Percentiles rank a stretch among this genome's conserved stretches.
These are phyloP conservation scores for Leccinum subgranulosum DNA, from an alignment of 768 basidiomycete genomes.

Conservation along the genomic window DNA sequence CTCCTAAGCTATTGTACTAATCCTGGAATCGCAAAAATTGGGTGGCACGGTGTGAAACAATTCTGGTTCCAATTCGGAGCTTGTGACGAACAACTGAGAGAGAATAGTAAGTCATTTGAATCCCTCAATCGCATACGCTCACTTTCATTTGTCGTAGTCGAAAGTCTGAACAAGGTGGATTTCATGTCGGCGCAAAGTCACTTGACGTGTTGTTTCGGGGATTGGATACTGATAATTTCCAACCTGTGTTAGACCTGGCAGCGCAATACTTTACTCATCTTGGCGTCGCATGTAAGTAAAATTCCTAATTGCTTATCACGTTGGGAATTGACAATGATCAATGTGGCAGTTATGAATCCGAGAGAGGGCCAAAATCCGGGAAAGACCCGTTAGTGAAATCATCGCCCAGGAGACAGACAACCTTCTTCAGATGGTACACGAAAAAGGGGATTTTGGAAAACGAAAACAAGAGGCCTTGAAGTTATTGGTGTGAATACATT, in stretches of 20 bases:
- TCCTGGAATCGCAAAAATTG: too few relatives aligned
- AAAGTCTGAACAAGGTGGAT: too few relatives aligned
- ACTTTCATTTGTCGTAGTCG: too few relatives aligned
- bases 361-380: background rate
- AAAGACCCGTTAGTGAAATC: background rate
- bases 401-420: background rate
- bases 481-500: slow-evolving; percentile 2
- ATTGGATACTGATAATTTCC: too few relatives aligned
- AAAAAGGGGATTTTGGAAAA: background rate
- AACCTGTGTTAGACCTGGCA: background rate
- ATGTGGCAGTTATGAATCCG: background rate
- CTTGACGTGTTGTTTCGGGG: too few relatives aligned
- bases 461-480: background rate
- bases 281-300: background rate
- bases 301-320: background rate
- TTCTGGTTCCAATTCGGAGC: too few relatives aligned
- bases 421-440: background rate
- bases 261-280: background rate
- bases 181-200: too few relatives aligned
- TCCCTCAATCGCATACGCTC: too few relatives aligned
- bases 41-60: too few relatives aligned
- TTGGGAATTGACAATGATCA: background rate
- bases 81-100: too few relatives aligned
- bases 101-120: too few relatives aligned
- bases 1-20: too few relatives aligned